A percentile compares a stretch with the other conserved stretches of the same genome.
Evolutionary conservation across 169 alveolate genomes (phyloP).

Genomic region (Eimeria tenella): DNA sequence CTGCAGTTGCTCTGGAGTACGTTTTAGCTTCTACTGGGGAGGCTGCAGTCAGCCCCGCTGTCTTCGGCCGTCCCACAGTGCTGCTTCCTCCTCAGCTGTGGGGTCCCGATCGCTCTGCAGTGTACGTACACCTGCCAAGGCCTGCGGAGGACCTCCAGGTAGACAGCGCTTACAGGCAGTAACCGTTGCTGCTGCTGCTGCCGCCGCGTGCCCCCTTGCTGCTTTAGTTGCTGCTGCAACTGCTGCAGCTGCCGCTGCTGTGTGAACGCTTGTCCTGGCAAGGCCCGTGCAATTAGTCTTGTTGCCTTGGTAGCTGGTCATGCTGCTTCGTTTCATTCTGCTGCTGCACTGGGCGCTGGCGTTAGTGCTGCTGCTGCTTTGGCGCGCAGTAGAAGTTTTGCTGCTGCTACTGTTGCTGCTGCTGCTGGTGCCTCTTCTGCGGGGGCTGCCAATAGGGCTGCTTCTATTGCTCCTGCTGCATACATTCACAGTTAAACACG

Average conservation of each 20-base stretch:
- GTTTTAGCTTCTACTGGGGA: not conserved
- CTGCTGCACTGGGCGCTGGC: not conserved
- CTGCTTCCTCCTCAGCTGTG: not conserved
- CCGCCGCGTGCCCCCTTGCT: not conserved
- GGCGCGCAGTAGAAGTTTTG: not conserved
- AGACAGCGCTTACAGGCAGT: not conserved
- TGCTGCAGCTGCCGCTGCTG: not conserved
- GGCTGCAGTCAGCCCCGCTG: not conserved
- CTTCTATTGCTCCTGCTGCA: constrained; percentile 2
- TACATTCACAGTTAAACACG: not conserved
- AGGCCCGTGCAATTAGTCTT: no score
- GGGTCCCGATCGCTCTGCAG: not conserved
- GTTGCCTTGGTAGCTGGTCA: no score
- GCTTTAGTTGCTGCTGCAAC: not conserved
- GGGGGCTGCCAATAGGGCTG: not conserved
- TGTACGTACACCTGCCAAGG: not conserved
- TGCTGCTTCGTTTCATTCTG: not conserved
- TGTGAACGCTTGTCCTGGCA: no score
- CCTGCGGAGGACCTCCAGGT: not conserved
- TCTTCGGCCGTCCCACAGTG: not conserved
- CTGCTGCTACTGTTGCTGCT: constrained; percentile 12
- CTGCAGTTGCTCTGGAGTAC: constrained; percentile 13
- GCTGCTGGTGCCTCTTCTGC: constrained; percentile 12
- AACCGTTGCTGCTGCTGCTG: not conserved
- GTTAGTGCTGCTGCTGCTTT: not conserved